Base-by-base conservation (phyloP, 2,329 filamentous ascomycete genomes). In the Cytospora schulzeri region DNA sequence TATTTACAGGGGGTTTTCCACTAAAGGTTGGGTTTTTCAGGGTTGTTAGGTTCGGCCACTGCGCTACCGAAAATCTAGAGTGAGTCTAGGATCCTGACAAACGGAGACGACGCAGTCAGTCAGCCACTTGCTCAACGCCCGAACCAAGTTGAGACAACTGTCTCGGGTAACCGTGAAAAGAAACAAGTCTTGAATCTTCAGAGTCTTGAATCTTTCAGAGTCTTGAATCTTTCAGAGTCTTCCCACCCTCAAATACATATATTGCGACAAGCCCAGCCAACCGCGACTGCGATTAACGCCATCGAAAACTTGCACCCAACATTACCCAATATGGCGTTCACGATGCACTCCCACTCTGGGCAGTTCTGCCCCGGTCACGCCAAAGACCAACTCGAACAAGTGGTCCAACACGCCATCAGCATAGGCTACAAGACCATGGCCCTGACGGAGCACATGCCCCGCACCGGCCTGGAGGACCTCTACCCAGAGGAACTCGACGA, bases 291-390 rank as follows among this genome's bases (percentile, higher is more conserved):
- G n/a, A 38, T 38, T 15, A 57, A 15, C n/a, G 45, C 22, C n/a
- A 12, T 9, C 45, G 24, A 22, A 11, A 48, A 55, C 7, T 12
- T 6, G 9, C 53, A 54, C 29, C n/a, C 50, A 11, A n/a, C 4
- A 24, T 22, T n/a, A 17, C 26, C 15, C 50, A 54, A 50, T 19
- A 98, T 98, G 95, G 93, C 94, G 1, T 97, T 96, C 80, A 96
- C 95, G 5, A 96, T 98, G 82, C 95, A 99, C 78, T 96, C 92
- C 73, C 95, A 99, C 79, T 98, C 95, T 45, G 95, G 95, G 68
- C 92, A 99, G 76, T 99, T 99, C 81, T 99, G 95, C 80, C 89
- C 89, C 12, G 87, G 90, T 70, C 95, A 99, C 80, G 95, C 95
- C 58, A 88, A 90, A 74, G 88, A 96, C 75, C 84, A 87, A 24